Conservation (phyloP, 2,329 filamentous ascomycete species). For the Aspergillus proliferans region DNA sequence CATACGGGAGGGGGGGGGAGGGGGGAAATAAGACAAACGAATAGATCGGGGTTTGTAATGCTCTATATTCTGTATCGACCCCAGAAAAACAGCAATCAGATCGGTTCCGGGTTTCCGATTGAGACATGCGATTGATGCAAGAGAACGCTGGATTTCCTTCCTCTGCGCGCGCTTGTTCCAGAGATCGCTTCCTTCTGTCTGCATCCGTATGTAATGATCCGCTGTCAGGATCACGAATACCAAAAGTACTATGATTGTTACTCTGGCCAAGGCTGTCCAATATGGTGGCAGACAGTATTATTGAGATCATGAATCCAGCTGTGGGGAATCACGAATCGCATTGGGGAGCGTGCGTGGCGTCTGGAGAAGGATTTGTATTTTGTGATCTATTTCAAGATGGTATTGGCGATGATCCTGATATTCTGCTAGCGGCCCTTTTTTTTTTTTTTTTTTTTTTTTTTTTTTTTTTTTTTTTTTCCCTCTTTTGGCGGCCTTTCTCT, state of each 20-base stretch:
- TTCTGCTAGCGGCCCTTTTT: not conserved
- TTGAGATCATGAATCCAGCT: not conserved
- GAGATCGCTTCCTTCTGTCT: not conserved
- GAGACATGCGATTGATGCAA: not conserved
- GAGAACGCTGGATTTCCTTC: too few species aligned
- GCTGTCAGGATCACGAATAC: not conserved
- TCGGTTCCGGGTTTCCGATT: not conserved
- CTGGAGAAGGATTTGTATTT: not conserved
- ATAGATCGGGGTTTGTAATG: not conserved
- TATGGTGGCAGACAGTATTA: not conserved
- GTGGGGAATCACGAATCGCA: not conserved
- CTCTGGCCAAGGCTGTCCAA: not conserved
- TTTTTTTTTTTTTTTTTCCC: too few species aligned
- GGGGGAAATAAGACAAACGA: not conserved
- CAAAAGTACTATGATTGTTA: too few species aligned
- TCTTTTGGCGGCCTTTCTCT: too few species aligned
- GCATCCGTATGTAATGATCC: not conserved
- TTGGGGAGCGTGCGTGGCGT: not conserved
- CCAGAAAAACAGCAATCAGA: not conserved
- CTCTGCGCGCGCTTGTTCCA: not conserved
- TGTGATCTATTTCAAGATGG: not conserved
- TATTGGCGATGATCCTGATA: not conserved
- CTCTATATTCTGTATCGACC: not conserved
- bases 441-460: too few species aligned
- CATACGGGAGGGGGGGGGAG: not conserved